Evolutionary conservation across 139 green algal species (phyloP).

Genomic region (Tetraselmis striata): DNA sequence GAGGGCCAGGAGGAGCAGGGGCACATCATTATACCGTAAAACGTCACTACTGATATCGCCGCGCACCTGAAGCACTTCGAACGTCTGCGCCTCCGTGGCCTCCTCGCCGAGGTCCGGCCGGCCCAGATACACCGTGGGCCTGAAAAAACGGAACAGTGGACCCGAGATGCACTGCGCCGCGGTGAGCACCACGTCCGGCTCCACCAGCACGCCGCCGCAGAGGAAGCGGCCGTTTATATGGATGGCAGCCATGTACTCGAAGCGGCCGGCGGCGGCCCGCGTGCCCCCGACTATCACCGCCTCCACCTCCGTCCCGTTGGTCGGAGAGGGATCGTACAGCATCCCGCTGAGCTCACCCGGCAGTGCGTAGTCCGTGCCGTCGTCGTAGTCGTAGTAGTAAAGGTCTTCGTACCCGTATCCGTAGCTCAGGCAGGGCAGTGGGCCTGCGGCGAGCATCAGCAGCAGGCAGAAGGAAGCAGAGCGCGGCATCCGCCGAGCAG

Average conservation of each 20-base stretch:
- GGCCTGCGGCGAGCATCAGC: too few species aligned
- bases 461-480: too few species aligned
- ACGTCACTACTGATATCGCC: too few species aligned
- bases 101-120: neutral
- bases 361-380: neutral
- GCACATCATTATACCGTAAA: too few species aligned
- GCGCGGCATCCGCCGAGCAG: too few species aligned
- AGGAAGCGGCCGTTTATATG: neutral
- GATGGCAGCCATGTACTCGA: neutral
- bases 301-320: neutral
- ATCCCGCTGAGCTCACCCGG: too few species aligned
- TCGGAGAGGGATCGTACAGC: neutral
- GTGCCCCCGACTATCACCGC: neutral
- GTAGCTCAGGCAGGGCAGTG: too few species aligned
- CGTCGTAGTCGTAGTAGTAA: neutral
- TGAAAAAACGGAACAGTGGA: neutral
- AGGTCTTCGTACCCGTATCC: too few species aligned
- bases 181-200: neutral
- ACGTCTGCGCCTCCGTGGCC: neutral
- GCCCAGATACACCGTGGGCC: neutral
- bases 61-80: neutral
- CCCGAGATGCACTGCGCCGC: neutral
- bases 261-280: neutral
- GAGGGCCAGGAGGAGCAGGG: too few species aligned
- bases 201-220: neutral